Evolutionary conservation across 2,329 filamentous ascomycete genomes (phyloP).

Genomic region (Ramichloridium luteum): DNA sequence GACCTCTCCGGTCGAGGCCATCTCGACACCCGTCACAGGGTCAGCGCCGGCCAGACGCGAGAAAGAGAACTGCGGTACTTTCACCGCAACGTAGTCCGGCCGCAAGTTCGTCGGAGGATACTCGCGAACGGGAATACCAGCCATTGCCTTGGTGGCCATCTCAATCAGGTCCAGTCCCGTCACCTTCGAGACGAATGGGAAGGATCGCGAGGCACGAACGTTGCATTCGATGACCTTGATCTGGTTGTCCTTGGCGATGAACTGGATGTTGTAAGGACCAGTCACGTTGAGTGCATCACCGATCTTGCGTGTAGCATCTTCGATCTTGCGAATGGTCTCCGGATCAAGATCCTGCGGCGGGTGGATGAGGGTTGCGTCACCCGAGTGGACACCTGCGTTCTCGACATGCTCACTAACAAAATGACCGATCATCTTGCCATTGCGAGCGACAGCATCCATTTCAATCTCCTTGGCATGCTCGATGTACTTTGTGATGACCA

Average conservation of each 20-base stretch:
- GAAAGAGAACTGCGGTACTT: slow-evolving; percentile 98
- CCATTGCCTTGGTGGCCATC: slow-evolving; percentile 96
- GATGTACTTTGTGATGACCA: slow-evolving; percentile 99
- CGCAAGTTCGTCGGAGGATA: slow-evolving; percentile 70
- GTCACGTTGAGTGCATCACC: slow-evolving; percentile 88
- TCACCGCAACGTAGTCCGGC: slow-evolving; percentile 81
- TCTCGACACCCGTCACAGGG: slow-evolving; percentile 92
- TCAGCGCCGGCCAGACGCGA: slow-evolving; percentile 91
- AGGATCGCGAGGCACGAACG: slow-evolving; percentile 86
- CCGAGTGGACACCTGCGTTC: slow-evolving; percentile 96
- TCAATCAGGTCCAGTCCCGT: slow-evolving; percentile 97
- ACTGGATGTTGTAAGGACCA: slow-evolving; percentile 96
- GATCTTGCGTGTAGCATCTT: slow-evolving; percentile 92
- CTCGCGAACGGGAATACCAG: slow-evolving; percentile 65
- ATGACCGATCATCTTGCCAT: slow-evolving; percentile 82
- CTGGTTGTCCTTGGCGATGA: slow-evolving; percentile 98
- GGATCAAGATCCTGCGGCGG: slow-evolving; percentile 85
- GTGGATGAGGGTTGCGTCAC: slow-evolving; percentile 88
- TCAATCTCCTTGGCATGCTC: slow-evolving; percentile 99
- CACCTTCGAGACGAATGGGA: slow-evolving; percentile 96
- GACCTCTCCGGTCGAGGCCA: slow-evolving; percentile 97
- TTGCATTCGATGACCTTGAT: slow-evolving; percentile 99
- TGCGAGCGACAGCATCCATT: slow-evolving; percentile 92
- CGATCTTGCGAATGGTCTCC: slow-evolving; percentile 81
- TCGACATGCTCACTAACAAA: slow-evolving; percentile 99